These are phyloP conservation scores for Paecilomyces variotii DNA, from an alignment of 2,329 filamentous ascomycete genomes.

Conservation along the genomic window DNA sequence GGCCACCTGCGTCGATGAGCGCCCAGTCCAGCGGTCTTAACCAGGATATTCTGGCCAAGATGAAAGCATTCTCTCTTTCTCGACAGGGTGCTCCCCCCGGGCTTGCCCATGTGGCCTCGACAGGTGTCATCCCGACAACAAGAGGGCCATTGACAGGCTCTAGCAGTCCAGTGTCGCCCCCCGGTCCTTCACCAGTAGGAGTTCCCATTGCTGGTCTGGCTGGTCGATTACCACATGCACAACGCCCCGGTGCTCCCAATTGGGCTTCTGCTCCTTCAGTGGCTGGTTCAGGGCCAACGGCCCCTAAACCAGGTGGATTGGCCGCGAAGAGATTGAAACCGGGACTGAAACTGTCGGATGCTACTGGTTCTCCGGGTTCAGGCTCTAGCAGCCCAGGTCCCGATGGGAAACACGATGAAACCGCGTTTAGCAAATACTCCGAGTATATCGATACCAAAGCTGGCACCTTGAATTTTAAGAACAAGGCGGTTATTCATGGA, in stretches of 20 bases:
- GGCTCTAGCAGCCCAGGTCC: constrained; percentile 28
- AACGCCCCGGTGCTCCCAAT: constrained; percentile 24
- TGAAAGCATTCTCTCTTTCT: constrained; percentile 62
- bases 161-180: constrained; percentile 7
- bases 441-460: constrained; percentile 88
- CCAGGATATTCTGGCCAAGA: constrained; percentile 59
- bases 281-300: constrained; percentile 36
- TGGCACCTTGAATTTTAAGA: constrained; percentile 85
- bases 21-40: constrained; percentile 45
- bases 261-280: constrained; percentile 23
- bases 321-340: constrained; percentile 42
- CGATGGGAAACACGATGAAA: constrained; percentile 21
- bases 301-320: constrained; percentile 37
- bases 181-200: constrained; percentile 12
- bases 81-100: constrained; percentile 49
- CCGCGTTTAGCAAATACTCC: constrained; percentile 58
- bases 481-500: constrained; percentile 81
- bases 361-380: constrained; percentile 41
- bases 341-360: constrained; percentile 42
- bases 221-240: constrained; percentile 18
- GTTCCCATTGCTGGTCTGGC: constrained; percentile 22
- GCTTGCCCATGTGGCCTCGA: constrained; percentile 25
- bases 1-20: constrained; percentile 25
- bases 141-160: constrained; percentile 3
- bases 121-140: constrained; percentile 22